Conservation (phyloP, 2,329 filamentous ascomycete species). For the Fusarium buxicola region DNA sequence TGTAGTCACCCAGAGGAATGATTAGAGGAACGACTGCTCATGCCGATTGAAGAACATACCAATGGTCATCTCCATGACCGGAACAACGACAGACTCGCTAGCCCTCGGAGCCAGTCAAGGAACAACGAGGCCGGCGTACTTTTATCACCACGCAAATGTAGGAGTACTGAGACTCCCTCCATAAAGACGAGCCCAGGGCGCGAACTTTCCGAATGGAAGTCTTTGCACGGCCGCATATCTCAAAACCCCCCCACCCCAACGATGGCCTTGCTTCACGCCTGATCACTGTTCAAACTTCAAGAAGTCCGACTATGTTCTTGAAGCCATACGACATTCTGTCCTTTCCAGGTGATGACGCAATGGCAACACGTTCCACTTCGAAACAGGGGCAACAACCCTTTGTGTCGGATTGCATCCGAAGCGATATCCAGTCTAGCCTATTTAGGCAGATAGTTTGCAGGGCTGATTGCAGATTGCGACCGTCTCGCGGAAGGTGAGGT, state of each 20-base stretch:
- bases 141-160: constrained; percentile 52
- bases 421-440: no score
- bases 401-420: no score
- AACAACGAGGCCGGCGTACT: constrained; percentile 52
- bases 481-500: no score
- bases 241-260: background rate
- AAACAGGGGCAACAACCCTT: no score
- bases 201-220: constrained; percentile 53
- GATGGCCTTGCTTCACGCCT: background rate
- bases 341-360: no score
- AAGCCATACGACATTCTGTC: no score
- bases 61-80: constrained; percentile 56
- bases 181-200: constrained; percentile 48
- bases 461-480: no score
- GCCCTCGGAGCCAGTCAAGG: constrained; percentile 53
- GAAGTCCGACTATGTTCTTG: no score
- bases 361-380: no score
- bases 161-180: constrained; percentile 53
- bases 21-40: constrained; percentile 50
- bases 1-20: constrained; percentile 50
- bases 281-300: background rate
- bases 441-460: no score
- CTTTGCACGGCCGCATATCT: constrained; percentile 51
- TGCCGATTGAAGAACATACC: constrained; percentile 54
- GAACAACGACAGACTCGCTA: constrained; percentile 52